Conservation (phyloP, 192 early-diverging fungal species). For the Coemansia sp. region DNA sequence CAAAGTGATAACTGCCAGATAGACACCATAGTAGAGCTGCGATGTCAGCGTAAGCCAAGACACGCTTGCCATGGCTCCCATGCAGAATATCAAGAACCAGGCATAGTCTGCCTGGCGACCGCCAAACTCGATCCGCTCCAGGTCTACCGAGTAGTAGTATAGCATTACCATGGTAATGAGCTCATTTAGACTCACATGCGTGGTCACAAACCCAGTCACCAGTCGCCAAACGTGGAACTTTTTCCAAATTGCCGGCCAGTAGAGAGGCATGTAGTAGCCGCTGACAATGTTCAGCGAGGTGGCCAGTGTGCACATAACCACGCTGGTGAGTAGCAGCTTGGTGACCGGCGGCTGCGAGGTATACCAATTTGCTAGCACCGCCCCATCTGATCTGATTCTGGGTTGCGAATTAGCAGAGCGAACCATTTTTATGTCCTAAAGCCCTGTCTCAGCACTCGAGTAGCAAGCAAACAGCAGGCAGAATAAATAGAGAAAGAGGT, state of each 20-base stretch:
- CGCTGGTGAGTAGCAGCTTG: background rate
- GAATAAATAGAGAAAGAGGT: too few relatives aligned
- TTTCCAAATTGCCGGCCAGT: constrained; percentile 52
- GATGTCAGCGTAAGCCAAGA: constrained; percentile 26
- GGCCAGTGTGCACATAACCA: constrained; percentile 8
- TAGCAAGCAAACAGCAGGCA: too few relatives aligned
- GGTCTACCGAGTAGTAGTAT: constrained; percentile 63
- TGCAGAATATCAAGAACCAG: constrained; percentile 66
- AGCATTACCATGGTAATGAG: constrained; percentile 72
- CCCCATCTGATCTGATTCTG: constrained; percentile 1
- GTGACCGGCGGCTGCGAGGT: background rate
- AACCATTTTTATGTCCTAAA: too few relatives aligned
- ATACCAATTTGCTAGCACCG: background rate
- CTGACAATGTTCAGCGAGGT: constrained; percentile 5
- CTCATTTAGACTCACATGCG: constrained; percentile 54
- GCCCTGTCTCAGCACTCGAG: too few relatives aligned
- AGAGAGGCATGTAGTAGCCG: constrained; percentile 45
- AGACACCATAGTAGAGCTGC: constrained; percentile 50
- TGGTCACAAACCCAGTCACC: constrained; percentile 62
- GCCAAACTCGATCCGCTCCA: constrained; percentile 65
- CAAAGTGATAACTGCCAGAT: constrained; percentile 65
- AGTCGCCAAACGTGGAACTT: constrained; percentile 77
- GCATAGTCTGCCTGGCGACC: constrained; percentile 75
- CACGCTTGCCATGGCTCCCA: constrained; percentile 8
- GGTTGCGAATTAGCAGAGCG: background rate